These are phyloP conservation scores for Ehretia macrophylla DNA, from an alignment of 257 asterid species.

Conservation along the genomic window DNA sequence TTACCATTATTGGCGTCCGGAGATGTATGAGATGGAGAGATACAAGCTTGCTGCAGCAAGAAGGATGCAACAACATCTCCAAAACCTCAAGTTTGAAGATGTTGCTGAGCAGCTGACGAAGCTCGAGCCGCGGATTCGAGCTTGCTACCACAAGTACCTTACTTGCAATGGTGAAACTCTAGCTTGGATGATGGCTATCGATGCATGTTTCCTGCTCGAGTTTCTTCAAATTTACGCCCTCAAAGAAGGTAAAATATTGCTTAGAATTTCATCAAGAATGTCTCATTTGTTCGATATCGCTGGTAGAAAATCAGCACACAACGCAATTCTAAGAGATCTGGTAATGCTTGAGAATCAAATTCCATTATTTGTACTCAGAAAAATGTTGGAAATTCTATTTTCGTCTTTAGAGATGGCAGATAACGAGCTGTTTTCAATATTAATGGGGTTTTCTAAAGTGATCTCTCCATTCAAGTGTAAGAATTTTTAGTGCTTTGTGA, in stretches of 20 bases:
- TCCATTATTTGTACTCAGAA: constrained; percentile 43
- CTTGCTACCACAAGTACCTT: constrained; percentile 53
- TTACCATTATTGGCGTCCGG: constrained; percentile 55
- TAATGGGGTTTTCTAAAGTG: constrained; percentile 43
- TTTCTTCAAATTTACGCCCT: constrained; percentile 30
- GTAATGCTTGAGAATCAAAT: constrained; percentile 71
- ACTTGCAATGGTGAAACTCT: constrained; percentile 52
- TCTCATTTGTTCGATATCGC: constrained; percentile 27
- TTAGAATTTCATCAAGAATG: constrained; percentile 20
- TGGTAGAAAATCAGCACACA: constrained; percentile 36
- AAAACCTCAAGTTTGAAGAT: constrained; percentile 30
- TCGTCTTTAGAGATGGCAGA: constrained; percentile 32
- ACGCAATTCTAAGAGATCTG: constrained; percentile 49
- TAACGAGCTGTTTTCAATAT: constrained; percentile 21
- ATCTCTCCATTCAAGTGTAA: constrained; percentile 41
- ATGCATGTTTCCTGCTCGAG: constrained; percentile 62
- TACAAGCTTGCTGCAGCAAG: constrained; percentile 55
- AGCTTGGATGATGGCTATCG: constrained; percentile 79
- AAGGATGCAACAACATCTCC: constrained; percentile 33
- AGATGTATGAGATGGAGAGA: constrained; percentile 62
- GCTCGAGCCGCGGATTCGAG: constrained; percentile 42
- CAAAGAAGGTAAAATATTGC: constrained; percentile 8
- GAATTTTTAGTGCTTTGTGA: too few relatives aligned
- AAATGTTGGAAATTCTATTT: constrained; percentile 33
- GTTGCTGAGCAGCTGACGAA: constrained; percentile 39